Percentiles rank a stretch among this genome's conserved stretches.
Evolutionary conservation across 805 yeast species (phyloP).

Genomic region (Kodamaea nitidulidarum): DNA sequence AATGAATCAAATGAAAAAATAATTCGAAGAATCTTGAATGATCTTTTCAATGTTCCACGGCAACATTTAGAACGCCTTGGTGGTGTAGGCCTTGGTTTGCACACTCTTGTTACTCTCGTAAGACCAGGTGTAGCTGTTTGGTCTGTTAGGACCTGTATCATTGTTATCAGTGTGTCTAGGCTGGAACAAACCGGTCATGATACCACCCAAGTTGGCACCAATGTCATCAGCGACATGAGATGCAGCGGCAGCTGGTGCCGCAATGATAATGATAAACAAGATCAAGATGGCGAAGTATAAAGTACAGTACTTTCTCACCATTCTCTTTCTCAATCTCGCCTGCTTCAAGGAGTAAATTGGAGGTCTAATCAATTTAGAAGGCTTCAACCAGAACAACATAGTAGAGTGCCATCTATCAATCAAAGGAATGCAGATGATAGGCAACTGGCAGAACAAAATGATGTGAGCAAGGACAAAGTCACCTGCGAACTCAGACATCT

Average conservation of each 20-base stretch:
- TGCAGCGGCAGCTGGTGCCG: constrained; percentile 89
- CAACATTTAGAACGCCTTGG: constrained; percentile 40
- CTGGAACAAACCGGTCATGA: constrained; percentile 72
- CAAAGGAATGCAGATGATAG: constrained; percentile 77
- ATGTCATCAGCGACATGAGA: constrained; percentile 42
- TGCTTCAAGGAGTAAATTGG: constrained; percentile 97
- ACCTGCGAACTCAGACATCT: constrained; percentile 92
- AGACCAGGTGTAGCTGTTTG: constrained; percentile 29
- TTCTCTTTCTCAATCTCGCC: constrained; percentile 92
- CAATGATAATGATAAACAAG: constrained; percentile 70
- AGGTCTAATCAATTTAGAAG: constrained; percentile 93
- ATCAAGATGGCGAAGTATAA: constrained; percentile 70
- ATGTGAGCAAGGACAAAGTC: constrained; percentile 93
- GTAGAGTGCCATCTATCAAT: constrained; percentile 97
- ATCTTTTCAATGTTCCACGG: neutral
- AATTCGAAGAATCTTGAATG: neutral
- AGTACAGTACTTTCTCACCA: constrained; percentile 89
- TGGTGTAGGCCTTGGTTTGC: constrained; percentile 50
- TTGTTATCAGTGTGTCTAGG: constrained; percentile 79
- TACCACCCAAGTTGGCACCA: constrained; percentile 35
- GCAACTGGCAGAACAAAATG: constrained; percentile 83
- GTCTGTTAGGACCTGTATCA: constrained; percentile 66
- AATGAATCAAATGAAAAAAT: constrained; percentile 1
- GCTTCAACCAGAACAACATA: constrained; percentile 98
- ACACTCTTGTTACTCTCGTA: constrained; percentile 54